phyloP scores from a whole-genome alignment of 2,329 filamentous ascomycete species.

The Colletotrichum musae region DNA sequence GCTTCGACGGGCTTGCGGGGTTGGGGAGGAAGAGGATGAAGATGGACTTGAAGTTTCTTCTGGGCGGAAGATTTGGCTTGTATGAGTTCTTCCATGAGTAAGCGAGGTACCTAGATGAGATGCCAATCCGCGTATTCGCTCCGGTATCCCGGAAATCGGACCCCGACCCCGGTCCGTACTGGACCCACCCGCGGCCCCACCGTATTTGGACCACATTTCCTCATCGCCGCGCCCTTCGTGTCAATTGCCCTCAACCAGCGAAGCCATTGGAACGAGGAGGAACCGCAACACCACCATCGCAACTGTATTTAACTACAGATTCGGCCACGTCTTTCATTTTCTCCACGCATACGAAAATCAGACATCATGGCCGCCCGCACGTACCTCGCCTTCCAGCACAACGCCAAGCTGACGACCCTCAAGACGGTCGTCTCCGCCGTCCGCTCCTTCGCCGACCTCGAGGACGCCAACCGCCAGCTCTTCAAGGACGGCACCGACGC shows the following conservation, averaged over 20 bases:
- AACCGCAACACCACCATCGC: not conserved
- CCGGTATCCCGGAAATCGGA: too few relatives aligned
- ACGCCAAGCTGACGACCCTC: conserved; percentile 60
- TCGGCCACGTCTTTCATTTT: too few relatives aligned
- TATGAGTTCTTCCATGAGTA: not conserved
- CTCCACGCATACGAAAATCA: not conserved
- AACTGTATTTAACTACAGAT: not conserved
- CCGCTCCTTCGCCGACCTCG: conserved; percentile 63
- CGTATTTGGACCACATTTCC: not conserved
- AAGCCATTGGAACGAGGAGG: not conserved
- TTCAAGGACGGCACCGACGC: conserved; percentile 69
- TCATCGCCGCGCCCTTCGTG: not conserved
- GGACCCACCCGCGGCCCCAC: not conserved
- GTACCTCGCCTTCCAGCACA: conserved; percentile 60
- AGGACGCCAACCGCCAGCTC: conserved; percentile 65
- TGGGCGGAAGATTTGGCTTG: not conserved
- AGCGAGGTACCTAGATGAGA: too few relatives aligned
- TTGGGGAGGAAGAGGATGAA: not conserved
- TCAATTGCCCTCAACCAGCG: not conserved
- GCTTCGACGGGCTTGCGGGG: not conserved
- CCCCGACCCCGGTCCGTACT: too few relatives aligned
- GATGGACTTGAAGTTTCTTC: not conserved
- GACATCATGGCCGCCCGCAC: conserved; percentile 49
- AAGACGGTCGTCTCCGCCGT: conserved; percentile 62
- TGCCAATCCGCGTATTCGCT: too few relatives aligned